Base-by-base conservation (phyloP, 768 basidiomycete genomes). In the Artomyces pyxidatus region DNA sequence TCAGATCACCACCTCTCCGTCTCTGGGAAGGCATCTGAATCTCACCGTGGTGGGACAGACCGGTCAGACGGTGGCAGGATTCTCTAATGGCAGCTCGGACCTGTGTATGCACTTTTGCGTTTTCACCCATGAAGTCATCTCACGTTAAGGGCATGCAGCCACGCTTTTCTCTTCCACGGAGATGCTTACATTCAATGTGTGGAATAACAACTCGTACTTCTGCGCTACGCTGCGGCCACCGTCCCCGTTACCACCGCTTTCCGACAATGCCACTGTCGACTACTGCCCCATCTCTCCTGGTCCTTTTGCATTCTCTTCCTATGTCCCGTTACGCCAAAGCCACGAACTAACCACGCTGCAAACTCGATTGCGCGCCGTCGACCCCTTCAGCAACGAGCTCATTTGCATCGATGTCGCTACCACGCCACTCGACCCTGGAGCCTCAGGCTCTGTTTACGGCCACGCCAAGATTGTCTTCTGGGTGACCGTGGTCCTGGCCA, bases 311-410 rank as follows among this genome's bases (percentile, higher is more conserved):
- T 78, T 98, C 60, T 79, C 88, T 21, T 71, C 88, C 10, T 74
- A 83, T 16, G 79, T 90, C 35, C 81, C 81, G 5, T 78, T 86
- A 60, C 72, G 77, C 29, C 58, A 69, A 38, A 71, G 77, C 51
- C 85, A 86, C 61, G 77, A 82, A 14, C 72, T 98, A 38, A 88
- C 88, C 11, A 94, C 94, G 9, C 74, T 95, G 48, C 74, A 77
- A 53, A 96, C 94, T 1, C 81, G 81, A 19, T 67, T 99, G 21
- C 83, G 89, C 40, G 86, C 93, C 7, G 85, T 98, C 21, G 96
- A 99, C 67, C 83, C 93, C 0, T 82, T 78, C 38, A 79, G 85
- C 45, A 73, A 80, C 28, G 88, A 93, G 57, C 74, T 98, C 38
- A 67, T 93, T 2, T 99, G 96, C 63, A 59, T 94, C 40, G 82